Evolutionary conservation across 129 eudicot genomes (phyloP).

Genomic region (Rutidosis leptorrhynchoides): DNA sequence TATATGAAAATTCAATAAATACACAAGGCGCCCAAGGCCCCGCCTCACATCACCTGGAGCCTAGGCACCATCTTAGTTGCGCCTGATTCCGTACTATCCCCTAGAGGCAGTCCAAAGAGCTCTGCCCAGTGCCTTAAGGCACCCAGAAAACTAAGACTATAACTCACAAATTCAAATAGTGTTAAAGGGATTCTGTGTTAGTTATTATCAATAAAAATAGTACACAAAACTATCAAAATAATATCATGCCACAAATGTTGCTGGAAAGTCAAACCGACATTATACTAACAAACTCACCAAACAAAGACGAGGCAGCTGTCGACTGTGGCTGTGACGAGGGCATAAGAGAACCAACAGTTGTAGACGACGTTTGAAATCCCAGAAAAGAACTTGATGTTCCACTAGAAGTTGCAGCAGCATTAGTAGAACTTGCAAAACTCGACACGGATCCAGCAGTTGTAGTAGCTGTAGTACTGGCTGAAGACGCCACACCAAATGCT

Average conservation of each 20-base stretch:
- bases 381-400: constrained; percentile 42
- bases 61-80: no score
- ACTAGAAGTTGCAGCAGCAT: constrained; percentile 41
- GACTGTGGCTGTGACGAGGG: constrained; percentile 62
- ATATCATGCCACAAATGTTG: background rate
- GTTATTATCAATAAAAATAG: background rate
- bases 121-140: no score
- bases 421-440: constrained; percentile 38
- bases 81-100: no score
- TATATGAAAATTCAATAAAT: no score
- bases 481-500: constrained; percentile 29
- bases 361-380: constrained; percentile 47
- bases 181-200: background rate
- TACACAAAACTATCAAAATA: constrained; percentile 1
- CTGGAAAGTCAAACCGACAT: background rate
- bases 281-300: constrained; percentile 47
- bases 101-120: no score
- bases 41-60: no score
- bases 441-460: constrained; percentile 44
- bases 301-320: constrained; percentile 43
- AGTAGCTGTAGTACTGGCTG: constrained; percentile 31
- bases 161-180: background rate
- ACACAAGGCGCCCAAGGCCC: no score
- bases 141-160: no score
- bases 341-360: no score